Evolutionary conservation across 2,329 filamentous ascomycete species (phyloP).

Genomic region (Pseudogymnoascus sp.): DNA sequence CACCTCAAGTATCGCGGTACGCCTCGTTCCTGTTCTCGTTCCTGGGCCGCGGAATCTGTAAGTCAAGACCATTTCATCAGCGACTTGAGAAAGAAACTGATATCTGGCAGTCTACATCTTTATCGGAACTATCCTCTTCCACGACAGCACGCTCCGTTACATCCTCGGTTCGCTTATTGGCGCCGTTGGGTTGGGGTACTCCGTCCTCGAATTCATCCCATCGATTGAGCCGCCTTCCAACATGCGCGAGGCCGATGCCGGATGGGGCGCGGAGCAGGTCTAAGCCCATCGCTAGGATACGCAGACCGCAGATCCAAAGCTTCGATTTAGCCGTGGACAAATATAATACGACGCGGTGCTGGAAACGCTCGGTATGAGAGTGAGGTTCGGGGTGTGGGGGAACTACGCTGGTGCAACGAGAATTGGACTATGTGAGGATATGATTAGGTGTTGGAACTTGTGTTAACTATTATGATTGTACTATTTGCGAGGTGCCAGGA

Average conservation of each 20-base stretch:
- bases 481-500: not conserved
- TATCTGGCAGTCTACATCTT: constrained; percentile 79
- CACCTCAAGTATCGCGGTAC: constrained; percentile 85
- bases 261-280: constrained; percentile 29
- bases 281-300: constrained; percentile 14
- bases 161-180: constrained; percentile 74
- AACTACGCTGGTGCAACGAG: not conserved
- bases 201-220: constrained; percentile 67
- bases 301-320: not conserved
- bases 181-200: constrained; percentile 70
- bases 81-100: constrained; percentile 17
- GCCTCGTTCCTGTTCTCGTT: constrained; percentile 98
- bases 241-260: constrained; percentile 37
- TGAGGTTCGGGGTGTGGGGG: not conserved
- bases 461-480: constrained; percentile 4
- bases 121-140: constrained; percentile 76
- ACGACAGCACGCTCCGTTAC: constrained; percentile 57
- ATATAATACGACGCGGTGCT: not conserved
- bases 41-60: constrained; percentile 89
- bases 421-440: not conserved
- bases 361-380: not conserved
- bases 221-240: constrained; percentile 61
- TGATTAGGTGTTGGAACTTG: not conserved
- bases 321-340: not conserved
- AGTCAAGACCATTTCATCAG: constrained; percentile 30